Evolutionary conservation across 495 filamentous ascomycete species (phyloP).

Genomic region (Penicillium coffeae): DNA sequence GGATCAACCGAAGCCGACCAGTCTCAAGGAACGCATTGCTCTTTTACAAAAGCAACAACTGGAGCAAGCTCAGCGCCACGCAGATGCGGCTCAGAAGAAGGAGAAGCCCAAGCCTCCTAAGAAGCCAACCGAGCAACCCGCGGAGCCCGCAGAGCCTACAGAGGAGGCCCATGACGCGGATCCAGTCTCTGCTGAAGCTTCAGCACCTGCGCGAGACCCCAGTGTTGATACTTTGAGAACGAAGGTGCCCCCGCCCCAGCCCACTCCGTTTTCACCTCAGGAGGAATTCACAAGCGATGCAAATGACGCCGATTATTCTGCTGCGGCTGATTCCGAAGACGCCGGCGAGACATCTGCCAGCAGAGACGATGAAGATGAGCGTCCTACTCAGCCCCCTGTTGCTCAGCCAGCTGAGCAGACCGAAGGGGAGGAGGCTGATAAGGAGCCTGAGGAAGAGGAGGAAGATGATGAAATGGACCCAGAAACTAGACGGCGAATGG

Average conservation of each 20-base stretch:
- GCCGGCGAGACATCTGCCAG: constrained; percentile 71
- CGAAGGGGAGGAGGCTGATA: constrained; percentile 45
- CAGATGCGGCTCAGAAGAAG: constrained; percentile 75
- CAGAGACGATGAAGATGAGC: constrained; percentile 68
- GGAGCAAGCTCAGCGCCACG: constrained; percentile 77
- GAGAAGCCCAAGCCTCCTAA: constrained; percentile 85
- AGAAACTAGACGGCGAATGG: constrained; percentile 79
- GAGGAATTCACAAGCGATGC: constrained; percentile 65
- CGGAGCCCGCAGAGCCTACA: constrained; percentile 17
- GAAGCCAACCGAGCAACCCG: constrained; percentile 63
- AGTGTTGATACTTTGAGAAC: constrained; percentile 54
- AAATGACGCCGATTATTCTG: constrained; percentile 89
- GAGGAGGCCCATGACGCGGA: constrained; percentile 27
- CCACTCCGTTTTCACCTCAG: constrained; percentile 40
- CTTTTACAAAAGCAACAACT: constrained; percentile 89
- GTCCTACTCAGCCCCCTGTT: constrained; percentile 18
- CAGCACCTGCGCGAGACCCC: constrained; percentile 39
- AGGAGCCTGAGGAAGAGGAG: constrained; percentile 57
- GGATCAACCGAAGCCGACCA: constrained; percentile 83
- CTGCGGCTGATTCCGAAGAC: constrained; percentile 80
- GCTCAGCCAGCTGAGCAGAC: constrained; percentile 14
- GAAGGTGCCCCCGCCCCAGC: constrained; percentile 41
- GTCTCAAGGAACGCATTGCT: constrained; percentile 90
- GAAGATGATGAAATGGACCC: constrained; percentile 91
- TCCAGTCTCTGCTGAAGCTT: constrained; percentile 45